A percentile compares a stretch with the other conserved stretches of the same genome.
These are phyloP conservation scores for Sinapis alba DNA, from an alignment of 441 rosid genomes.

Conservation along the genomic window DNA sequence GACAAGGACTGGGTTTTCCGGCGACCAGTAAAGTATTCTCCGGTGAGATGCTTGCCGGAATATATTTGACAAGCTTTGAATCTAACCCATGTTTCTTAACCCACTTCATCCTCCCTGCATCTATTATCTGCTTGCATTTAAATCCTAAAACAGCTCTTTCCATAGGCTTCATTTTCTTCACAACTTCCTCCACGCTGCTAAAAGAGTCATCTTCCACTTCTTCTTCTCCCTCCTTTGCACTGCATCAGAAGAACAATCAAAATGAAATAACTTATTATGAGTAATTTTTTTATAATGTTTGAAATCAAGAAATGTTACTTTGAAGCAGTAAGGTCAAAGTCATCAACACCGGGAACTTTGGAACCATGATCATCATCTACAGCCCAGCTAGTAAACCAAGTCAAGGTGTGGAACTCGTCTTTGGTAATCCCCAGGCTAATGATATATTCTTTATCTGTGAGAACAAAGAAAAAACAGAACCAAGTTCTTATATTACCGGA, in stretches of 20 bases:
- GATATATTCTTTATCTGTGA: slow-evolving; percentile 68
- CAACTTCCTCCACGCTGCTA: slow-evolving; percentile 54
- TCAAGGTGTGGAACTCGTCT: slow-evolving; percentile 73
- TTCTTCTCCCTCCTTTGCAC: slow-evolving; percentile 44
- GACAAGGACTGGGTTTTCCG: slow-evolving; percentile 3
- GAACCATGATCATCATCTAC: slow-evolving; percentile 89
- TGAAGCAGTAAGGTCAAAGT: slow-evolving; percentile 36
- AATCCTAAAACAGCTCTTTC: slow-evolving; percentile 83
- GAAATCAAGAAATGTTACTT: slow-evolving; percentile 15
- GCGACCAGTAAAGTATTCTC: slow-evolving; percentile 80
- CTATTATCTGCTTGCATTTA: slow-evolving; percentile 86
- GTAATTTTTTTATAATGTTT: slow-evolving; percentile 28
- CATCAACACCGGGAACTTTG: slow-evolving; percentile 47
- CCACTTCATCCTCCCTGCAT: slow-evolving; percentile 79
- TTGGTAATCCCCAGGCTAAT: slow-evolving; percentile 51
- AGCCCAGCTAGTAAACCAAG: slow-evolving; percentile 97
- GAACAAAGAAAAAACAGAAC: background rate
- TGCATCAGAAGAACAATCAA: slow-evolving; percentile 14
- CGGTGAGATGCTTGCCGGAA: slow-evolving; percentile 69
- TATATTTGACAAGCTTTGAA: slow-evolving; percentile 66
- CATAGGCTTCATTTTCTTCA: slow-evolving; percentile 61
- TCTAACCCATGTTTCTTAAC: slow-evolving; percentile 55
- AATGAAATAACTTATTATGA: background rate
- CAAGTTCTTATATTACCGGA: background rate
- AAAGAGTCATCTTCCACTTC: slow-evolving; percentile 38